Percentiles rank a stretch among this genome's conserved stretches.
These are phyloP conservation scores for Plectosphaerella cucumerina DNA, from an alignment of 2,329 filamentous ascomycete genomes.

Conservation along the genomic window DNA sequence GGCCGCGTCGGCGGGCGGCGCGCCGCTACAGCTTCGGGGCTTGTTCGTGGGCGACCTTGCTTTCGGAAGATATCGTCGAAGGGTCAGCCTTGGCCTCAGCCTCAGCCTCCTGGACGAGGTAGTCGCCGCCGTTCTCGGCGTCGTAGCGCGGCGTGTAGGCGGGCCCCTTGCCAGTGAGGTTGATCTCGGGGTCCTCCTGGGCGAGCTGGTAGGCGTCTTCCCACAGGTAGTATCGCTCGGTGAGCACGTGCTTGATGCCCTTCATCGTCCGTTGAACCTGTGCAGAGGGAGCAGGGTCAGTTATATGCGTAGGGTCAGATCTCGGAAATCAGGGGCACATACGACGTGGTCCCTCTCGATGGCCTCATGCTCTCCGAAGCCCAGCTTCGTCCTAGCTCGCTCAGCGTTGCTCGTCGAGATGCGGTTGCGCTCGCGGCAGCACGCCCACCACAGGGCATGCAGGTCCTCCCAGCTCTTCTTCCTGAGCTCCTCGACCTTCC, in stretches of 20 bases:
- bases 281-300: neutral
- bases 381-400: constrained; percentile 60
- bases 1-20: too few relatives aligned
- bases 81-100: constrained; percentile 6
- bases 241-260: constrained; percentile 78
- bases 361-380: constrained; percentile 70
- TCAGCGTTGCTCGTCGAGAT: constrained; percentile 75
- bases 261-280: constrained; percentile 76
- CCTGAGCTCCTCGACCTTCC: constrained; percentile 81
- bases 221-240: constrained; percentile 87
- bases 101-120: constrained; percentile 26
- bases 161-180: constrained; percentile 46
- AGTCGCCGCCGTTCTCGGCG: constrained; percentile 21
- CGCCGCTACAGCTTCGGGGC: constrained; percentile 6
- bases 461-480: constrained; percentile 92
- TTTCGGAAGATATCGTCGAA: constrained; percentile 6
- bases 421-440: constrained; percentile 84
- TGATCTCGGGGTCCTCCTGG: constrained; percentile 61
- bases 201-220: constrained; percentile 68
- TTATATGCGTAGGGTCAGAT: neutral
- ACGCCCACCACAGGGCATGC: constrained; percentile 91
- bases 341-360: constrained; percentile 62
- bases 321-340: constrained; percentile 26
- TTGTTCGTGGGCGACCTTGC: constrained; percentile 6
- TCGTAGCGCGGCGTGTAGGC: constrained; percentile 42